Percentiles rank a stretch among this genome's conserved stretches.
phyloP scores from a whole-genome alignment of 441 rosid species.

The Geranium incanum region DNA sequence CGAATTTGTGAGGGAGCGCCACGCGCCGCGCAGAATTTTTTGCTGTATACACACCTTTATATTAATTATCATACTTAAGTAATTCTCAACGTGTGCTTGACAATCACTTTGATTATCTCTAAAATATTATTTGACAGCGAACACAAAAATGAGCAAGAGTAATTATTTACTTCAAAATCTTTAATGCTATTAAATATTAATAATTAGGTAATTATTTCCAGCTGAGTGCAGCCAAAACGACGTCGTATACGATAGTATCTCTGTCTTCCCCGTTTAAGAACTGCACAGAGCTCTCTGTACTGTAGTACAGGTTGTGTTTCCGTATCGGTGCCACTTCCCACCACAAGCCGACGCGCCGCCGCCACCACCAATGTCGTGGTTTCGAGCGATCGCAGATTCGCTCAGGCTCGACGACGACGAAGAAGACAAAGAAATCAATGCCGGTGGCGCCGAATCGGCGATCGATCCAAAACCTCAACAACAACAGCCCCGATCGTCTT shows the following conservation, averaged over 20 bases:
- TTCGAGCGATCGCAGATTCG: neutral
- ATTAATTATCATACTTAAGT: no score
- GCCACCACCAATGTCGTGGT: neutral
- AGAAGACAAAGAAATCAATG: neutral
- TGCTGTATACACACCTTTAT: no score
- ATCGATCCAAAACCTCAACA: neutral
- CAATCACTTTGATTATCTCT: no score
- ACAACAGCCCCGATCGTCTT: neutral
- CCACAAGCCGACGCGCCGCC: neutral
- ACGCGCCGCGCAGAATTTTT: no score
- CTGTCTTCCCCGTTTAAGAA: neutral
- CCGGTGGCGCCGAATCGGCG: neutral
- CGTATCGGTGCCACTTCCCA: neutral
- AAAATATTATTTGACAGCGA: no score
- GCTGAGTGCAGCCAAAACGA: neutral
- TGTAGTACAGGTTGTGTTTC: neutral
- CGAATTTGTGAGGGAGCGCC: no score
- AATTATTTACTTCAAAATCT: no score
- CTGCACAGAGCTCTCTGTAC: neutral
- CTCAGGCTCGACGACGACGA: neutral
- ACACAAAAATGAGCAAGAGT: no score
- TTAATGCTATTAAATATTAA: no score
- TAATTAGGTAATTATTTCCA: no score
- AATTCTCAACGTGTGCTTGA: no score
- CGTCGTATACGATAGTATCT: neutral